Conservation (phyloP, 768 basidiomycete genomes). For the Amanita molliuscula region DNA sequence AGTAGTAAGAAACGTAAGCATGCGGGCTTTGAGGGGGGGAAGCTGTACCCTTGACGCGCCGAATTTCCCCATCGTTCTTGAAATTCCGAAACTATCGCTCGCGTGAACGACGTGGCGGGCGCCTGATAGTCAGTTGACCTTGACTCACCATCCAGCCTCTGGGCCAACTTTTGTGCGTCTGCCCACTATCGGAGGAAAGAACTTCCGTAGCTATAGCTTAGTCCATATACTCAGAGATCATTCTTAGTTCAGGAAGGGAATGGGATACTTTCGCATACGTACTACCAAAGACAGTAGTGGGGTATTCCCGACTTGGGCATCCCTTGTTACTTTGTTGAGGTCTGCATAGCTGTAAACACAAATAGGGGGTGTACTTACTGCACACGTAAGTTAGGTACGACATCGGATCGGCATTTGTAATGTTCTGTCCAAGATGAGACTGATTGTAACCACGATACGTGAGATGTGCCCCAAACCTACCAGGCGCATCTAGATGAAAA, state of each 20-base stretch:
- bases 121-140: neutral
- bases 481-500: neutral
- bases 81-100: slow-evolving; percentile 51
- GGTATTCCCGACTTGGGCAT: slow-evolving; percentile 24
- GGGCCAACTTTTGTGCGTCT: slow-evolving; percentile 61
- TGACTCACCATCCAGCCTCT: slow-evolving; percentile 58
- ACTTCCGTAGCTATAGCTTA: slow-evolving; percentile 53
- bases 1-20: too few relatives aligned
- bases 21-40: too few relatives aligned
- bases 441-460: slow-evolving; percentile 2
- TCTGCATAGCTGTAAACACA: slow-evolving; percentile 27
- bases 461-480: slow-evolving; percentile 46
- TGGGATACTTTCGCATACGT: slow-evolving; percentile 10
- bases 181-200: slow-evolving; percentile 59
- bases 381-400: slow-evolving; percentile 63
- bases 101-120: neutral
- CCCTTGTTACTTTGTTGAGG: slow-evolving; percentile 38
- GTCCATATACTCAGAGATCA: slow-evolving; percentile 56
- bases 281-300: slow-evolving; percentile 31
- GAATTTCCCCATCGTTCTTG: slow-evolving; percentile 43
- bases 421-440: slow-evolving; percentile 34
- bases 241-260: slow-evolving; percentile 16
- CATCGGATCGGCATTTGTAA: slow-evolving; percentile 50
- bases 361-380: slow-evolving; percentile 35
- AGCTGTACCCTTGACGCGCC: slow-evolving; percentile 67